Evolutionary conservation across 163 green algal genomes (phyloP), one percentile per base, ranked within the genome.

Genomic region (Chlamydomonas reinhardtii): DNA sequence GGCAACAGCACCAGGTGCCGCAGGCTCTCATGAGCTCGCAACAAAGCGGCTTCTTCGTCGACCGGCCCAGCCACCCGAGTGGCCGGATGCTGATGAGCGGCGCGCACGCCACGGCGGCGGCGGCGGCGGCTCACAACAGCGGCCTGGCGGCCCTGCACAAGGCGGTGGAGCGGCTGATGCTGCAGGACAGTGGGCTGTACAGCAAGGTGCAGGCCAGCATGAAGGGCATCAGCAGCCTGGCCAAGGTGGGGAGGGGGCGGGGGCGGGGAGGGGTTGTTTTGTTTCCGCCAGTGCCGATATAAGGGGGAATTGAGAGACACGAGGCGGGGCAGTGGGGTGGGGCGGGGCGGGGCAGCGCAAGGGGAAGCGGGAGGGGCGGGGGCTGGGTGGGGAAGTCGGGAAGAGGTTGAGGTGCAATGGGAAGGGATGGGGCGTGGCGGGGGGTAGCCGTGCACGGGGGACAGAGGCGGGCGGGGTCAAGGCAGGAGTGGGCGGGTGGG

Each of bases 201-300:
- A 22, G 39, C 61, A 74, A 87, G 83, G 83, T 91, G 34, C 88
- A 91, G 69, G 70, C 76, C 48, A 84, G 75, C 88, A 87, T 91
- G 88, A 73, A 82, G 75, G 88, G 88, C 65, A 91, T 91, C 31
- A 83, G 66, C 78, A 90, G 83, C 59, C 68, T 92, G 15, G 83
- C 88, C 43, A 90, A 92, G 80, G 80, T 43, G 24, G 35, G 22
- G 69, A 0, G 20, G 35, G 31, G 24, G 68, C 16, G 32, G 15
- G 68, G 32, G 31, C 2, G 19, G 16, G 25, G 29, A 22, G 64
- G 29, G 64, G 9, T 34, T 22, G 64, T 56, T 19, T 48, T 48
- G 5, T 8, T 48, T n/a, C n/a, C n/a, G n/a, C 39, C 39, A 48
- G 8, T 48, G 5, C 39, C 39, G 5, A 48, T 14, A 48, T 48